These are phyloP conservation scores for Neoascochyta sp. DNA, from an alignment of 2,329 filamentous ascomycete species.

Conservation along the genomic window DNA sequence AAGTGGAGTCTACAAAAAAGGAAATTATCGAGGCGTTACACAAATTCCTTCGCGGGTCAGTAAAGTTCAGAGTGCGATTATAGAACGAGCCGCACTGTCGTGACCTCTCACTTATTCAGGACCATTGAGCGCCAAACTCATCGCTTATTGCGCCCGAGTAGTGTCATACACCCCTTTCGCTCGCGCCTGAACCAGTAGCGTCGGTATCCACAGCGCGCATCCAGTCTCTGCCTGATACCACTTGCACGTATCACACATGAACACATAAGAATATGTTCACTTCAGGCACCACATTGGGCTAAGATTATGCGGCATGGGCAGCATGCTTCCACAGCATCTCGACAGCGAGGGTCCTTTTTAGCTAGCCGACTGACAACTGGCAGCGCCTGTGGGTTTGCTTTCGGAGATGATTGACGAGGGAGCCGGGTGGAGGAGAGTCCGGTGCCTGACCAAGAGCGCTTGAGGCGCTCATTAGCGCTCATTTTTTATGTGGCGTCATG, in stretches of 20 bases:
- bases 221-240: too few relatives aligned
- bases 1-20: constrained; percentile 3
- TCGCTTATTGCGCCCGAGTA: constrained; percentile 9
- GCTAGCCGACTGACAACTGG: constrained; percentile 5
- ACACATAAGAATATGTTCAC: too few relatives aligned
- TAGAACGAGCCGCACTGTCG: constrained; percentile 8
- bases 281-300: too few relatives aligned
- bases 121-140: constrained; percentile 2
- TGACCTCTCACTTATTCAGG: constrained; percentile 7
- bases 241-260: too few relatives aligned
- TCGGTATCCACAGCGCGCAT: too few relatives aligned
- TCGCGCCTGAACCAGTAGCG: too few relatives aligned
- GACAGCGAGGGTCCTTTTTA: constrained; percentile 4
- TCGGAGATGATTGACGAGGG: constrained; percentile 7
- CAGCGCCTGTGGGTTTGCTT: constrained; percentile 1
- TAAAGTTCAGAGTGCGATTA: constrained; percentile 5
- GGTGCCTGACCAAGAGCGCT: constrained; percentile 7
- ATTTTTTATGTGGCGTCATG: constrained; percentile 12
- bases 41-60: constrained; percentile 5
- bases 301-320: too few relatives aligned
- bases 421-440: constrained; percentile 2
- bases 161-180: too few relatives aligned
- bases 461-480: constrained; percentile 11
- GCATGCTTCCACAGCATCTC: too few relatives aligned
- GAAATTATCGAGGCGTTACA: constrained; percentile 11